Base-by-base conservation (phyloP, 2,329 filamentous ascomycete genomes). In the Pyrenophora seminiperda region DNA sequence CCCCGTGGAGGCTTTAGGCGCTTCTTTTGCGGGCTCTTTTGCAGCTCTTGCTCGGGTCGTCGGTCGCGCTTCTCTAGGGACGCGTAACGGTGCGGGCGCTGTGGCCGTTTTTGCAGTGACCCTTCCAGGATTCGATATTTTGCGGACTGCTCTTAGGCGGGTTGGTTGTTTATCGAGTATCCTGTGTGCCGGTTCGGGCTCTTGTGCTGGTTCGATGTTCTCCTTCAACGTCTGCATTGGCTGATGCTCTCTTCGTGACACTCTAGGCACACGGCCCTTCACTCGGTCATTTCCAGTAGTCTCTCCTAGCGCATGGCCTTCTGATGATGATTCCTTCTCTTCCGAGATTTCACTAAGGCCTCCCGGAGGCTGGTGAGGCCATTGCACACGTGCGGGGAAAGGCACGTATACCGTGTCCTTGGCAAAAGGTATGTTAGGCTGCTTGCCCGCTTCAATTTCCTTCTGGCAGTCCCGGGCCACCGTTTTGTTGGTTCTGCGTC, bases 381-480 rank as follows among this genome's bases (percentile, higher is more conserved):
- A 74, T 46, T 71, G 70, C 9, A 66, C 67, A 7, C 71, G 69
- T 44, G 69, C 71, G 7, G 75, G 74, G 52, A 75, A 75, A n/a
- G 74, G 77, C 5, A 76, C 67, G 54, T 81, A 81, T 3, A 81
- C 77, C 4, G 71, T 72, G 32, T 78, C 77, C 29, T 73, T 70
- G 2, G 76, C 74, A 47, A 81, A 79, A 2, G 78, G 78, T 52
- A 81, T 76, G 18, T 74, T 75, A 1, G 78, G 78, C 48, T 77
- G 73, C 27, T 75, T 75, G 18, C 77, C 77, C 20, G 72, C 70
- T 47, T 76, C 73, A 20, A 78, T 75, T 56, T 81, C 78, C 50
- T 73, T 75, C 47, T 78, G 76, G 58, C 78, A 79, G 43, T 81
- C 78, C 41, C 75, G 70, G 14, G 79, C 77, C 5, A 81, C 76